Conservation (phyloP, 441 rosid genomes). For the Populus hybrid region DNA sequence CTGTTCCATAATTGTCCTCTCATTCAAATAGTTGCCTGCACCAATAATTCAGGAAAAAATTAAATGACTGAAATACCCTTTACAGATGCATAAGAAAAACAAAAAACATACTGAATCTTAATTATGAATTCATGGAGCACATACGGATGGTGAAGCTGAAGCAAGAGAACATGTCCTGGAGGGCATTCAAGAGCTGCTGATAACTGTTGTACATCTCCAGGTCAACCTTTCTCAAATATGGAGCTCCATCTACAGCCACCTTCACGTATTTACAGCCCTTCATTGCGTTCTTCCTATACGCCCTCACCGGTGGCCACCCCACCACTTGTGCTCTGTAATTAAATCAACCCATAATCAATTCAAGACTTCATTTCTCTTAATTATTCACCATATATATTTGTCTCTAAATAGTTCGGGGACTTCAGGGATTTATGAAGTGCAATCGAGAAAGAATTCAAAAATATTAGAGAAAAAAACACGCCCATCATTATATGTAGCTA, state of each 20-base stretch:
- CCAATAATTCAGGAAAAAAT: background rate
- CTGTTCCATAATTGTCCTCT: slow-evolving; percentile 29
- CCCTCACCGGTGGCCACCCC: slow-evolving; percentile 84
- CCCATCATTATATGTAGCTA: too few relatives aligned
- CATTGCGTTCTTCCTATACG: slow-evolving; percentile 32
- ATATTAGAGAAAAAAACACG: too few relatives aligned
- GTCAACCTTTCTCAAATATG: slow-evolving; percentile 55
- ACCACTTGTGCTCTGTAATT: slow-evolving; percentile 43
- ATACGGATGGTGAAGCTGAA: slow-evolving; percentile 35
- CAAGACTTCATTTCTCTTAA: background rate
- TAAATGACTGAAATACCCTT: background rate
- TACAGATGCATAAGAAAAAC: background rate
- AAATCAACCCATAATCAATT: background rate
- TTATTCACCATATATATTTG: background rate
- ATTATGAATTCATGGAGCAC: background rate
- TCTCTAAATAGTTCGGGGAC: background rate
- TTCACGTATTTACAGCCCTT: slow-evolving; percentile 52
- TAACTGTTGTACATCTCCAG: slow-evolving; percentile 39
- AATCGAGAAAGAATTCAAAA: too few relatives aligned
- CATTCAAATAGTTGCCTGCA: slow-evolving; percentile 38
- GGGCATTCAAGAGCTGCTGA: slow-evolving; percentile 37
- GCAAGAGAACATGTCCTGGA: slow-evolving; percentile 45
- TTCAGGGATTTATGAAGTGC: too few relatives aligned
- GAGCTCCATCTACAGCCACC: slow-evolving; percentile 72
- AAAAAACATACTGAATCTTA: background rate